phyloP scores from a whole-genome alignment of 441 rosid species.

The Populus hybrid region DNA sequence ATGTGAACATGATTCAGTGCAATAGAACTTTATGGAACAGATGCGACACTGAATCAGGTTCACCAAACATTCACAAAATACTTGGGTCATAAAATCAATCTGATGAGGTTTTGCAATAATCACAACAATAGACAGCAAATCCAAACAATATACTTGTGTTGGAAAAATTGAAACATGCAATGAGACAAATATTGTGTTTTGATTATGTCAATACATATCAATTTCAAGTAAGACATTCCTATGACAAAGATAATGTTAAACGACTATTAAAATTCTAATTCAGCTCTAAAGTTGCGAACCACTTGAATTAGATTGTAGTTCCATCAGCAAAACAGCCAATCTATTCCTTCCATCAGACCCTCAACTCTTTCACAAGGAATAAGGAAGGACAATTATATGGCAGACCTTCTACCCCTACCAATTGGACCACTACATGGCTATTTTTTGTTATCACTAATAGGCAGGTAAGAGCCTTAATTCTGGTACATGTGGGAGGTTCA shows the following conservation, averaged over 20 bases:
- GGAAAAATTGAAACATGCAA: neutral
- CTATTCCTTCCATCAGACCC: neutral
- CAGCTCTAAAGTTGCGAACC: neutral
- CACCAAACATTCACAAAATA: neutral
- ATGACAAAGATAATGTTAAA: neutral
- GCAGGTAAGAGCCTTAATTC: neutral
- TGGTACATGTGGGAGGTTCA: neutral
- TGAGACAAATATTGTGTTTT: neutral
- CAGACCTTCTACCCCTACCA: neutral
- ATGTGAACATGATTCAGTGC: neutral
- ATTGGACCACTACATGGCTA: neutral
- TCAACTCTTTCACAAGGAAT: neutral
- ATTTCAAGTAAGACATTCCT: neutral
- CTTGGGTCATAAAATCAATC: neutral
- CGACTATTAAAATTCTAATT: neutral
- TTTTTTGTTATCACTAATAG: neutral
- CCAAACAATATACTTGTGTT: neutral
- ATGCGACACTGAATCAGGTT: neutral
- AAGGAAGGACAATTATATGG: neutral
- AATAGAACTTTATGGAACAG: neutral
- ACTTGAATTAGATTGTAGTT: neutral
- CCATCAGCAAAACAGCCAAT: neutral
- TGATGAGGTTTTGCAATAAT: neutral
- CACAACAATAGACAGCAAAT: neutral
- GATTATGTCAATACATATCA: neutral